These are phyloP conservation scores for Chlamydomonas incerta DNA, from an alignment of 139 green algal species.

Conservation along the genomic window DNA sequence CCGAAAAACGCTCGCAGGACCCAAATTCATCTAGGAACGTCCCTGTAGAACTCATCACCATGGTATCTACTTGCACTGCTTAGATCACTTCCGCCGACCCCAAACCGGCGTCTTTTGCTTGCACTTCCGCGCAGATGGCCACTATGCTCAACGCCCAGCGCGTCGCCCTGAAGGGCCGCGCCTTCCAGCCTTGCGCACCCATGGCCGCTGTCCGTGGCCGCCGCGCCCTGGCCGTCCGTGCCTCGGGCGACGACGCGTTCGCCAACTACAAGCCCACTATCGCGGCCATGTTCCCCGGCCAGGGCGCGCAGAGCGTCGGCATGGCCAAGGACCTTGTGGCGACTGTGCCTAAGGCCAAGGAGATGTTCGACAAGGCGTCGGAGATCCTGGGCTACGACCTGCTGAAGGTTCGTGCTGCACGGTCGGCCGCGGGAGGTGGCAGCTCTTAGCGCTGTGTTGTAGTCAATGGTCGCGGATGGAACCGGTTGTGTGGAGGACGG, in stretches of 20 bases:
- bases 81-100: no score
- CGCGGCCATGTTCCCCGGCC: constrained; percentile 97
- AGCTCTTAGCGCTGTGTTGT: no score
- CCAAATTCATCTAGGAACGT: no score
- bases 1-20: no score
- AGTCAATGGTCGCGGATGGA: no score
- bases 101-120: no score
- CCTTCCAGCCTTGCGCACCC: constrained; percentile 4
- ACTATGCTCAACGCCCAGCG: constrained; percentile 8
- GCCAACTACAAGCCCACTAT: constrained; percentile 86
- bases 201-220: background rate
- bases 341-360: constrained; percentile 87
- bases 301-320: constrained; percentile 87
- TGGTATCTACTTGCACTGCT: no score
- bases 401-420: constrained; percentile 76
- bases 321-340: constrained; percentile 88
- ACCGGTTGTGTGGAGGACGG: no score
- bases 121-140: background rate
- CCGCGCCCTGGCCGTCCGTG: constrained; percentile 29
- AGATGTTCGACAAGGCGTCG: constrained; percentile 93
- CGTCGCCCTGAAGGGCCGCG: constrained; percentile 32
- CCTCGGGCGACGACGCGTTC: constrained; percentile 81
- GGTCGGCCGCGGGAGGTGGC: background rate
- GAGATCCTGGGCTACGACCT: constrained; percentile 99
- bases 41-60: no score